These are phyloP conservation scores for Coleophoma cylindrospora DNA, from an alignment of 2,329 filamentous ascomycete genomes.

Conservation along the genomic window DNA sequence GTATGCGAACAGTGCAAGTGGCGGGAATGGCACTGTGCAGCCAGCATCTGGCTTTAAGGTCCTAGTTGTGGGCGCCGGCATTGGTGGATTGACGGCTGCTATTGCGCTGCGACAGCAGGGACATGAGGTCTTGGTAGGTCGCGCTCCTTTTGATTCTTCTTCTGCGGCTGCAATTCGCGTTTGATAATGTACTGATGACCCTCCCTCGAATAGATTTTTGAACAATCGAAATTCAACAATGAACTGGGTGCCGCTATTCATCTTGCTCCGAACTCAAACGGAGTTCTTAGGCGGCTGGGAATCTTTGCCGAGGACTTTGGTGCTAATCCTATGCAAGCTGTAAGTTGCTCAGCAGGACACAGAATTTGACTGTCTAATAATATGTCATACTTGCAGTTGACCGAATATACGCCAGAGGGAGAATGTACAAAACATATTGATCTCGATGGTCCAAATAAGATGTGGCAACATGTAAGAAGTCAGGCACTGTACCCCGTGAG, in stretches of 20 bases:
- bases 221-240: constrained; percentile 49
- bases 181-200: neutral
- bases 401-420: neutral
- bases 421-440: constrained; percentile 24
- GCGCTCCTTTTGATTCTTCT: neutral
- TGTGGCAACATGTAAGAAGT: constrained; percentile 36
- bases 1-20: neutral
- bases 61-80: constrained; percentile 31
- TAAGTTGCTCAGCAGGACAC: neutral
- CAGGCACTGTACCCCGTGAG: too few relatives aligned
- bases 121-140: constrained; percentile 13
- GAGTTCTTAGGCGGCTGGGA: constrained; percentile 42
- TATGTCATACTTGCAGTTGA: neutral
- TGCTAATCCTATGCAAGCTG: constrained; percentile 19
- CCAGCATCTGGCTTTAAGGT: constrained; percentile 5
- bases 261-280: constrained; percentile 55
- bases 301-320: constrained; percentile 34
- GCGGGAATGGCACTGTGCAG: neutral
- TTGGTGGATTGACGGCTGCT: constrained; percentile 47
- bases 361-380: neutral
- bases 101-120: constrained; percentile 31
- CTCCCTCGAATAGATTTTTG: constrained; percentile 38
- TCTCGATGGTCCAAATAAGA: constrained; percentile 27
- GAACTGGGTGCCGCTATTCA: constrained; percentile 60
- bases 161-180: neutral